A percentile compares a stretch with the other conserved stretches of the same genome.
Conservation (phyloP, 2,329 filamentous ascomycete genomes). For the Colletotrichum ledebouriae region DNA sequence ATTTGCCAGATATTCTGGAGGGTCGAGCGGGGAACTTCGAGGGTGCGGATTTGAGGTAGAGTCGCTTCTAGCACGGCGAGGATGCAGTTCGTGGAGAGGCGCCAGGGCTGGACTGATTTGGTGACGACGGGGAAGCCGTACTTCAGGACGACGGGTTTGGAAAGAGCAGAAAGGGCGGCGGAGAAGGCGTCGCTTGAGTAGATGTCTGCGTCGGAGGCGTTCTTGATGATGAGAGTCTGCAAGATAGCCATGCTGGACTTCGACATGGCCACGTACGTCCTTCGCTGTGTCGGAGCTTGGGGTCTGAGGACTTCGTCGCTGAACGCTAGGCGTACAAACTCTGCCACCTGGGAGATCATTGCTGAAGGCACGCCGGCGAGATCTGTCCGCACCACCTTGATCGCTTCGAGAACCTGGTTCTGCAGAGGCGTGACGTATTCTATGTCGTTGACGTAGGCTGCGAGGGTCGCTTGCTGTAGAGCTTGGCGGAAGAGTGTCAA, state of each 20-base stretch:
- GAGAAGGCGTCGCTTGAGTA: slow-evolving; percentile 77
- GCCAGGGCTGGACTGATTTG: slow-evolving; percentile 82
- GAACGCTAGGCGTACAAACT: slow-evolving; percentile 80
- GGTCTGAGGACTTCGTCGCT: slow-evolving; percentile 51
- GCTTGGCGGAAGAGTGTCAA: slow-evolving; percentile 78
- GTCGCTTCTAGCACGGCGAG: slow-evolving; percentile 77
- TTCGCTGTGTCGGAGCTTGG: slow-evolving; percentile 59
- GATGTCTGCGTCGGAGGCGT: slow-evolving; percentile 74
- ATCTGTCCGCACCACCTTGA: slow-evolving; percentile 77
- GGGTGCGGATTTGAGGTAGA: slow-evolving; percentile 70
- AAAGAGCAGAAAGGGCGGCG: slow-evolving; percentile 75
- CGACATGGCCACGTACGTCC: slow-evolving; percentile 91
- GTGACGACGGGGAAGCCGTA: slow-evolving; percentile 82
- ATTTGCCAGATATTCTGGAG: slow-evolving; percentile 77
- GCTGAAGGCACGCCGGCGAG: slow-evolving; percentile 73
- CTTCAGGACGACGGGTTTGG: slow-evolving; percentile 80
- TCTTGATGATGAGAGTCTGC: slow-evolving; percentile 69
- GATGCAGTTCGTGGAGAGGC: slow-evolving; percentile 78
- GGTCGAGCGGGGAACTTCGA: slow-evolving; percentile 59
- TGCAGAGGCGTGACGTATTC: slow-evolving; percentile 82
- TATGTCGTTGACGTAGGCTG: slow-evolving; percentile 78
- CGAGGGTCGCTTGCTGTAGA: slow-evolving; percentile 76
- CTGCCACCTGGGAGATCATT: slow-evolving; percentile 77
- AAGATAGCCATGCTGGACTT: slow-evolving; percentile 83
- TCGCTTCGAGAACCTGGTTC: slow-evolving; percentile 74